A percentile compares a stretch with the other conserved stretches of the same genome.
phyloP scores from a whole-genome alignment of 768 basidiomycete species.

The Mycena vitilis region DNA sequence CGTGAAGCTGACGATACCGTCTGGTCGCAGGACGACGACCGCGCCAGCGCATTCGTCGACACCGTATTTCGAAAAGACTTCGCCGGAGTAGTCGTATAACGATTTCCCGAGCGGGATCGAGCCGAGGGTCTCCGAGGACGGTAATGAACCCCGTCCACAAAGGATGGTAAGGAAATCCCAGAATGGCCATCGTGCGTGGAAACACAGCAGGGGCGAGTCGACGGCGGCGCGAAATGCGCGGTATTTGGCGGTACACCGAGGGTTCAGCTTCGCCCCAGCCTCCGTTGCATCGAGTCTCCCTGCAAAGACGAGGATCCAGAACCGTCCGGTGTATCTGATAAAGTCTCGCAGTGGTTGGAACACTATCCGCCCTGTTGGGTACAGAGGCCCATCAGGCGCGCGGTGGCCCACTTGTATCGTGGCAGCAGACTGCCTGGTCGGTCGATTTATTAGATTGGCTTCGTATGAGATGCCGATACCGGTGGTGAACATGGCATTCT shows the following conservation, averaged over 20 bases:
- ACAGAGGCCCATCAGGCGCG: conserved; percentile 15
- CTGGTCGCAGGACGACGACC: conserved; percentile 20
- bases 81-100: conserved; percentile 1
- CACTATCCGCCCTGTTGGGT: conserved; percentile 1
- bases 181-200: background rate
- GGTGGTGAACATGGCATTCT: conserved; percentile 19
- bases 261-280: background rate
- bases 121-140: background rate
- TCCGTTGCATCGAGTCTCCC: background rate
- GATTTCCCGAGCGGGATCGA: too few species aligned
- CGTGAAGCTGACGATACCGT: conserved; percentile 18
- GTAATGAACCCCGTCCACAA: background rate
- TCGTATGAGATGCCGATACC: conserved; percentile 12
- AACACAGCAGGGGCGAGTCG: too few species aligned
- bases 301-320: conserved; percentile 12
- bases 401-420: conserved; percentile 7
- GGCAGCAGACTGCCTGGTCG: too few species aligned
- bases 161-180: conserved; percentile 17
- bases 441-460: background rate
- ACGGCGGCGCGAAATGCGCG: too few species aligned
- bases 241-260: too few species aligned
- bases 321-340: conserved; percentile 1
- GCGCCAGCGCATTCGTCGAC: background rate
- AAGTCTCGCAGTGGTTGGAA: conserved; percentile 11
- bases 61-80: conserved; percentile 6